Conservation (phyloP, 345 rosid genomes). For the Carallia brachiata region DNA sequence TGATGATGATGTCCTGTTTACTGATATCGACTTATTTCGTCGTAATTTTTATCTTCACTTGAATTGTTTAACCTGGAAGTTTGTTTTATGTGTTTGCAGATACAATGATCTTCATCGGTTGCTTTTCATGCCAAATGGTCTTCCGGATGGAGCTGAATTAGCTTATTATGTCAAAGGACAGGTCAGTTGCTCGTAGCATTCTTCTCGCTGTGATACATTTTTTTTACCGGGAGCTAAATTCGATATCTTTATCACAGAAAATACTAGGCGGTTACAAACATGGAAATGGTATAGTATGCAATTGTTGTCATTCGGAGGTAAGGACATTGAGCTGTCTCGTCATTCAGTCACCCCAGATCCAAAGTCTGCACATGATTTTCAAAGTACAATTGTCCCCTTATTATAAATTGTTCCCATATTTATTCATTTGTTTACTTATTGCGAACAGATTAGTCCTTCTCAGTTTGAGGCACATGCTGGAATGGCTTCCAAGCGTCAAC, state of each 20-base stretch:
- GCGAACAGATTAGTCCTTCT: slow-evolving; percentile 87
- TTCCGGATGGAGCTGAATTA: slow-evolving; percentile 86
- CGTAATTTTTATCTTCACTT: neutral
- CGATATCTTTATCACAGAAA: slow-evolving; percentile 39
- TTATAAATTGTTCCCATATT: slow-evolving; percentile 2
- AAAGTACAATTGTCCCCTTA: neutral
- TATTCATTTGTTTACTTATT: slow-evolving; percentile 2
- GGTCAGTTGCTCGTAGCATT: slow-evolving; percentile 35
- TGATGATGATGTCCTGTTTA: neutral
- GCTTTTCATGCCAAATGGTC: slow-evolving; percentile 93
- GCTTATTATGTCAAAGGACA: slow-evolving; percentile 84
- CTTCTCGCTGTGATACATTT: neutral
- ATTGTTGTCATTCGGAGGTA: slow-evolving; percentile 84
- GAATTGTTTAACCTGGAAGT: slow-evolving; percentile 5
- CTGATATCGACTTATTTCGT: neutral
- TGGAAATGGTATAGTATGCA: slow-evolving; percentile 81
- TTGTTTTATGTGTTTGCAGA: slow-evolving; percentile 39
- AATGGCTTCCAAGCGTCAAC: slow-evolving; percentile 98
- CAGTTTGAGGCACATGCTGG: slow-evolving; percentile 99
- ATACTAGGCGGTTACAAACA: slow-evolving; percentile 76
- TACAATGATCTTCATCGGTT: slow-evolving; percentile 91
- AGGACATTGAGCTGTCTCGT: slow-evolving; percentile 2
- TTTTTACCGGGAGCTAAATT: slow-evolving; percentile 15
- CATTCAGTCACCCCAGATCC: neutral
- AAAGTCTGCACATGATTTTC: slow-evolving; percentile 7